phyloP scores from a whole-genome alignment of 345 rosid species.

The Cochlearia excelsa region DNA sequence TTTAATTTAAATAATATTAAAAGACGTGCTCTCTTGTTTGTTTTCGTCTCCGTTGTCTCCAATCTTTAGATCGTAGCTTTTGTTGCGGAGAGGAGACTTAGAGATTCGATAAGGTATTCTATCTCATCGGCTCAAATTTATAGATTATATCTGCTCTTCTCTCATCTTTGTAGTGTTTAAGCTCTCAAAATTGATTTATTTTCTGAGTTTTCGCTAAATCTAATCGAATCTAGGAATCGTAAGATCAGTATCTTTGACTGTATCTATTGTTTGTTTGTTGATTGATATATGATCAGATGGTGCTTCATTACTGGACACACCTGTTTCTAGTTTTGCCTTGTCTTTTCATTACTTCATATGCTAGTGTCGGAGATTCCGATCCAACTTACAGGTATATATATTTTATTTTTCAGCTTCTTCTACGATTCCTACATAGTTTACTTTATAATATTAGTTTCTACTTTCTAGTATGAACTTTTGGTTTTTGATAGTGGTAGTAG shows the following conservation, averaged over 20 bases:
- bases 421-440: not conserved
- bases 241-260: not conserved
- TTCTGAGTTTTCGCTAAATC: slow-evolving; percentile 2
- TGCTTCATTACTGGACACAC: slow-evolving; percentile 28
- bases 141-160: not conserved
- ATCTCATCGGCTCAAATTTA: slow-evolving; percentile 19
- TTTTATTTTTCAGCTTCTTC: slow-evolving; percentile 1
- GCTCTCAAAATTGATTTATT: slow-evolving; percentile 19
- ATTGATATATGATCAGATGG: slow-evolving; percentile 39
- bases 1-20: not conserved
- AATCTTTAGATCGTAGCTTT: not conserved
- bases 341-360: slow-evolving; percentile 42
- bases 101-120: slow-evolving; percentile 7
- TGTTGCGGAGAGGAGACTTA: slow-evolving; percentile 23
- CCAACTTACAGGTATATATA: slow-evolving; percentile 57
- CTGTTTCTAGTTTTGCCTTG: slow-evolving; percentile 35
- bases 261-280: not conserved
- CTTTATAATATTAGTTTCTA: not conserved
- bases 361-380: slow-evolving; percentile 77
- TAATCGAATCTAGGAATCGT: slow-evolving; percentile 20
- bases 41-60: not conserved
- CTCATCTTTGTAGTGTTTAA: slow-evolving; percentile 1
- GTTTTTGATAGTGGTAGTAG: slow-evolving; percentile 2
- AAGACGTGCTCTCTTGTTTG: not conserved
- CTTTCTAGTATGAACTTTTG: slow-evolving; percentile 1